phyloP scores from a whole-genome alignment of 108 stramenopile species.

The Cylindrotheca fusiformis region DNA sequence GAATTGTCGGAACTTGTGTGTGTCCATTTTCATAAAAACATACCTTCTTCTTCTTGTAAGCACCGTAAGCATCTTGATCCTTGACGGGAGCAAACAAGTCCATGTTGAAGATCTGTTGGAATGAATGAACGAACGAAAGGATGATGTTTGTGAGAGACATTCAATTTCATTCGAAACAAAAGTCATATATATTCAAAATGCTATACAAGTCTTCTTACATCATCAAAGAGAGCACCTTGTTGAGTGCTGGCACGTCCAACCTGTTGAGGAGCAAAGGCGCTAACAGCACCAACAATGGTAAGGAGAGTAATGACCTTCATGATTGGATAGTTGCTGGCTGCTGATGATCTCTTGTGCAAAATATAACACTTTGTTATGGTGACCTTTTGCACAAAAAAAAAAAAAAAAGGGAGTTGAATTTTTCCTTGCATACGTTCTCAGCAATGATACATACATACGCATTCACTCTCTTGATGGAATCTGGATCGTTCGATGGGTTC shows the following conservation, averaged over 20 bases:
- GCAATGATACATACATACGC: not conserved
- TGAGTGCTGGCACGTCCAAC: slow-evolving; percentile 24
- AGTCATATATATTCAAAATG: not conserved
- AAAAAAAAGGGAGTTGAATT: not conserved
- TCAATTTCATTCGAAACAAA: not conserved
- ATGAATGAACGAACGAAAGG: not conserved
- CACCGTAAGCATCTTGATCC: slow-evolving; percentile 77
- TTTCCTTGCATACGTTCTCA: not conserved
- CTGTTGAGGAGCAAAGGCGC: slow-evolving; percentile 70
- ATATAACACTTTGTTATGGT: not conserved
- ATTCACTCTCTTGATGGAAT: not conserved
- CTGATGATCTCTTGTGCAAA: not conserved
- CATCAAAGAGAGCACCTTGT: slow-evolving; percentile 29
- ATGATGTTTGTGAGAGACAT: not conserved
- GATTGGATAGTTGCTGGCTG: not conserved
- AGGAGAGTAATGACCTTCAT: slow-evolving; percentile 78
- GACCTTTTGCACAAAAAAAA: not conserved
- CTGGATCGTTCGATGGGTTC: not conserved
- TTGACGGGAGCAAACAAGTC: slow-evolving; percentile 67
- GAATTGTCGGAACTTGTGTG: not conserved
- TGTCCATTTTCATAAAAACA: slow-evolving; percentile 15
- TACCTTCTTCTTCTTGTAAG: slow-evolving; percentile 71
- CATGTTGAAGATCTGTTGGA: slow-evolving; percentile 52
- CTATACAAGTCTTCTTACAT: slow-evolving; percentile 10
- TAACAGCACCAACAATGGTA: slow-evolving; percentile 63